Evolutionary conservation across 495 filamentous ascomycete genomes (phyloP).

Genomic region (Zalerion maritima): DNA sequence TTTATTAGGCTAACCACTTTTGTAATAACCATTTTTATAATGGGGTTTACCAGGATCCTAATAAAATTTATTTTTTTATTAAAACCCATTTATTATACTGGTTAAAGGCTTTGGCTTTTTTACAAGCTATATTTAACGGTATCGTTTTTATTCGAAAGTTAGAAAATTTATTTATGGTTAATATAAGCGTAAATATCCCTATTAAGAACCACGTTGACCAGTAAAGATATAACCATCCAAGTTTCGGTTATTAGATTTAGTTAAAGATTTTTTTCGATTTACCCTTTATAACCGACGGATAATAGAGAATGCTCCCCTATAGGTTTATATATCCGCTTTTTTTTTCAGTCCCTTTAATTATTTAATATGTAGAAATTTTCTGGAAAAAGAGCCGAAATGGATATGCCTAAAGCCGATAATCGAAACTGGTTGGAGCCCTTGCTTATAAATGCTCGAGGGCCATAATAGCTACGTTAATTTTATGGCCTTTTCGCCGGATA

Average conservation of each 20-base stretch:
- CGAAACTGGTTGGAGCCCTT: slow-evolving; percentile 4
- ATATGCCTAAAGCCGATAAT: background rate
- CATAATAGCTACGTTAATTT: slow-evolving; percentile 1
- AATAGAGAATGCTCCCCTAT: slow-evolving; percentile 9
- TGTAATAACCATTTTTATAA: background rate
- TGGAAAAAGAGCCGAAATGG: slow-evolving; percentile 2
- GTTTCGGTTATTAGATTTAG: background rate
- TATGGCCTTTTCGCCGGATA: slow-evolving; percentile 5
- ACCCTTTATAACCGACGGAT: slow-evolving; percentile 4
- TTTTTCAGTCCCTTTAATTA: slow-evolving; percentile 7
- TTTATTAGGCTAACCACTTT: background rate
- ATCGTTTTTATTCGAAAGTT: slow-evolving; percentile 3
- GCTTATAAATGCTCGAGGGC: slow-evolving; percentile 8
- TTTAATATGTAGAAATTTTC: slow-evolving; percentile 2
- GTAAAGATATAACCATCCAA: background rate
- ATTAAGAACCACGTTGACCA: slow-evolving; percentile 1
- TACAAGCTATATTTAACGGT: background rate
- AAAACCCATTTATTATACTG: slow-evolving; percentile 1
- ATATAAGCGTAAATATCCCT: background rate
- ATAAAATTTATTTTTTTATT: background rate
- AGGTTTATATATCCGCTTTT: slow-evolving; percentile 10
- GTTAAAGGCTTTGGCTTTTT: slow-evolving; percentile 1
- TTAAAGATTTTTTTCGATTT: slow-evolving; percentile 9
- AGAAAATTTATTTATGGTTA: background rate
- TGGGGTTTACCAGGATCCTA: background rate